phyloP scores from a whole-genome alignment of 441 rosid genomes.

The Mallotus repandus region DNA sequence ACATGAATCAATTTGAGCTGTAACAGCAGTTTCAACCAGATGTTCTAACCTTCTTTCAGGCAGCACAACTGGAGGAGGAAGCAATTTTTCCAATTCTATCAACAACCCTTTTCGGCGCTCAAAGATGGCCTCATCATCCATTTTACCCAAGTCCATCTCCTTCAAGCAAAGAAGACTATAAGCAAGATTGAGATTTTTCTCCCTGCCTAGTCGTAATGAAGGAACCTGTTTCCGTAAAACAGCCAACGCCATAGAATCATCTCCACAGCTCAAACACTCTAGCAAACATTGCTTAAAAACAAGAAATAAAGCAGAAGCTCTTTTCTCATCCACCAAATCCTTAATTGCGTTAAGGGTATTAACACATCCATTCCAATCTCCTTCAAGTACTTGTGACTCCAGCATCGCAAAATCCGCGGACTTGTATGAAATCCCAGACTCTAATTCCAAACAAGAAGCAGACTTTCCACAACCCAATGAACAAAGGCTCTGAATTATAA shows the following conservation, averaged over 20 bases:
- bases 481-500: conserved; percentile 68
- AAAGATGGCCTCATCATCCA: conserved; percentile 33
- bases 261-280: conserved; percentile 60
- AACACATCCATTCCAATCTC: conserved; percentile 68
- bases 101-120: conserved; percentile 50
- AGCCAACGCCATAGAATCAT: conserved; percentile 53
- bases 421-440: conserved; percentile 55
- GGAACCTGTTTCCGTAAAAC: conserved; percentile 60
- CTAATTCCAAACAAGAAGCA: conserved; percentile 64
- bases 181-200: conserved; percentile 59
- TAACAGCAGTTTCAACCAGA: conserved; percentile 63
- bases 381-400: conserved; percentile 56
- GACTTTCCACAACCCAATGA: conserved; percentile 67
- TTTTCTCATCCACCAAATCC: conserved; percentile 43
- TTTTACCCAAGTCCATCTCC: conserved; percentile 44
- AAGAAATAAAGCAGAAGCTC: conserved; percentile 56
- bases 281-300: conserved; percentile 62
- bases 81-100: conserved; percentile 54
- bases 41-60: conserved; percentile 66
- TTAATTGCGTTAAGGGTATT: conserved; percentile 37
- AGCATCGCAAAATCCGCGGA: conserved; percentile 47
- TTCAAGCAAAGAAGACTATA: conserved; percentile 41
- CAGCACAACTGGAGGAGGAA: conserved; percentile 56
- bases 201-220: conserved; percentile 41
- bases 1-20: conserved; percentile 66